Base-by-base conservation (phyloP, 768 basidiomycete genomes). In the Mycena indigotica region DNA sequence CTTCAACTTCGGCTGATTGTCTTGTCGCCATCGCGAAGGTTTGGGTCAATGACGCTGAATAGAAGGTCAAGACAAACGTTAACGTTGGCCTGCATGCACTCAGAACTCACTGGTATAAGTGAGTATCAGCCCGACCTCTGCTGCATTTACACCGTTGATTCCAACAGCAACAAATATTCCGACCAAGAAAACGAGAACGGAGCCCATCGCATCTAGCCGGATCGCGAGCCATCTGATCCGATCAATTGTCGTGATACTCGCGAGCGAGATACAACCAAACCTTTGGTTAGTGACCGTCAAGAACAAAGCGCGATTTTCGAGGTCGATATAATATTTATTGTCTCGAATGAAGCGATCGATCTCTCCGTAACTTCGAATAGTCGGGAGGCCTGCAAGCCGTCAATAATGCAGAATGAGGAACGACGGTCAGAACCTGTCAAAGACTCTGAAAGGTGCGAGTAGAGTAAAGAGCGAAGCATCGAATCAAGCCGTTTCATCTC, bases 391-490 rank as follows among this genome's bases (percentile, higher is more conserved):
- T 76, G 16, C 6, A 10, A 28, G 32, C 6, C 16, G 6, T 16
- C 16, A 6, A 55, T 19, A 0, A n/a, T 13, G 24, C 39, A 28
- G 52, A 25, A 45, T 40, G 23, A 16, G 24, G 40, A 25, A 28
- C 19, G 5, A 50, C 8, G 15, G 8, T n/a, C 41, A 58, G 19
- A 53, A 75, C 89, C 65, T 12, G 85, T 85, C 3, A 93, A 74
- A 2, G 86, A 88, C 69, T 92, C 91, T 0, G 87, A 84, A 66
- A 92, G 88, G 65, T 90, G 88, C 0, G 88, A 81, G 67, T 93
- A 92, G 4, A 93, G 77, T 8, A 86, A 70, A 1, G 87, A 88
- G 29, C 90, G 86, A 4, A 92, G 77, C 73, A 88, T 83, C 13
- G 86, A 76, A 68, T 91, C 89, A 81, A 59, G 41, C 29, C 39